Evolutionary conservation across 768 basidiomycete species (phyloP).

Genomic region (Neoboletus subvelutipes): DNA sequence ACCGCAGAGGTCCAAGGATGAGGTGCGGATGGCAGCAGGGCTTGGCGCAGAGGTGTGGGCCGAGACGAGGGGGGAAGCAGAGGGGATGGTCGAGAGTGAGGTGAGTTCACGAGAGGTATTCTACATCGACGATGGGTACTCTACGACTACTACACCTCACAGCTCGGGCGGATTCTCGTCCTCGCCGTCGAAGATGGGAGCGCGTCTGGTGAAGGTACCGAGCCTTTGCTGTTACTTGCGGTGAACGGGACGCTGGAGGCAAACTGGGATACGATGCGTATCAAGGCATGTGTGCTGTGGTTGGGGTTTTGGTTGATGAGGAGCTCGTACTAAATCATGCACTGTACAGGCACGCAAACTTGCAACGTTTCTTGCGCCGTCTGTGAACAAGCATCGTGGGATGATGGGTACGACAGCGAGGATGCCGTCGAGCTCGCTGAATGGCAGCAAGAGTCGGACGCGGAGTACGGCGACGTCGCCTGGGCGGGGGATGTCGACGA

Average conservation of each 20-base stretch:
- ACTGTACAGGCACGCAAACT: conserved; percentile 32
- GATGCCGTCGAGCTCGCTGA: conserved; percentile 5
- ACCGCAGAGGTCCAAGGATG: conserved; percentile 57
- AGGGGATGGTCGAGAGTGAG: conserved; percentile 77
- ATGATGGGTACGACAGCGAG: conserved; percentile 17
- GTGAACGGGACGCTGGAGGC: conserved; percentile 59
- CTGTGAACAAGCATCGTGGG: conserved; percentile 39
- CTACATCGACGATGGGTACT: neutral
- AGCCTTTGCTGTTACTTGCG: conserved; percentile 68
- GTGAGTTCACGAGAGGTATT: conserved; percentile 36
- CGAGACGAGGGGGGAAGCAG: conserved; percentile 55
- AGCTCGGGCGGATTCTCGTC: conserved; percentile 74
- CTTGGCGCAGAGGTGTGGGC: conserved; percentile 76
- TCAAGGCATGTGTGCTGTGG: conserved; percentile 48
- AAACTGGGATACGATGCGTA: conserved; percentile 65
- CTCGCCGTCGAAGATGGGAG: conserved; percentile 53
- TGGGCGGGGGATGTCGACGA: conserved; percentile 18
- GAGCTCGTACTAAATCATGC: neutral
- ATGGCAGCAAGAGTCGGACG: conserved; percentile 27
- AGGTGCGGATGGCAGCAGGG: conserved; percentile 70
- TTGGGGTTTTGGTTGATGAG: neutral
- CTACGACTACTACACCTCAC: conserved; percentile 2
- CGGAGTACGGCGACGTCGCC: conserved; percentile 31
- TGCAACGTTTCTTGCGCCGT: conserved; percentile 33
- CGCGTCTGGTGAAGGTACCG: conserved; percentile 10